Evolutionary conservation across 2,329 filamentous ascomycete species (phyloP).

Genomic region (Biscogniauxia marginata): DNA sequence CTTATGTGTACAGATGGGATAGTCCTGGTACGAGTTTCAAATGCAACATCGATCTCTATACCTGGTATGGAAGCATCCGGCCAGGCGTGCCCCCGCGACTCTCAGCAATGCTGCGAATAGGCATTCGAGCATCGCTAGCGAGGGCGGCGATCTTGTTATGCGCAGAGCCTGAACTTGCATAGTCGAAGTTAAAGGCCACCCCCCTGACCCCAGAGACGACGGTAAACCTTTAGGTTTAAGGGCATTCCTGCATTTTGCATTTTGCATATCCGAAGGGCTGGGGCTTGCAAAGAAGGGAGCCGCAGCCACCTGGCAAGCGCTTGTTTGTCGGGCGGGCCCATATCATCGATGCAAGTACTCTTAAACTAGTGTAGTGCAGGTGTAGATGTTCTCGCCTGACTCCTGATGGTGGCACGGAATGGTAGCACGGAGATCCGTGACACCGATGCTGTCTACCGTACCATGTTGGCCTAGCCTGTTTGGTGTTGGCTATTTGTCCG

Average conservation of each 20-base stretch:
- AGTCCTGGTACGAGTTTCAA: slow-evolving; percentile 12
- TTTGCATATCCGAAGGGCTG: too few relatives aligned
- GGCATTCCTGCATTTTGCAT: too few relatives aligned
- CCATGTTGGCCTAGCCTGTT: slow-evolving; percentile 6
- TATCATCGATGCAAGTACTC: too few relatives aligned
- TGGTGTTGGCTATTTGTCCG: slow-evolving; percentile 1
- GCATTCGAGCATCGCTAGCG: slow-evolving; percentile 6
- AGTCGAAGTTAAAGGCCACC: too few relatives aligned
- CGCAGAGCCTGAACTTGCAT: slow-evolving; percentile 6
- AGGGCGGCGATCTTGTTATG: slow-evolving; percentile 12
- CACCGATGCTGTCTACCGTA: slow-evolving; percentile 12
- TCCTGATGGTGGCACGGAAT: too few relatives aligned
- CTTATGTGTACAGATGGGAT: slow-evolving; percentile 9
- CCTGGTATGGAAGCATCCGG: slow-evolving; percentile 12
- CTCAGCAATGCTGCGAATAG: not conserved
- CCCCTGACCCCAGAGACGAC: too few relatives aligned
- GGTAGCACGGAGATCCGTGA: slow-evolving; percentile 1
- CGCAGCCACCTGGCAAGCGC: too few relatives aligned
- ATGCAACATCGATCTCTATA: slow-evolving; percentile 10
- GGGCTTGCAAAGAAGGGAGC: too few relatives aligned
- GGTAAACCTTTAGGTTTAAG: too few relatives aligned
- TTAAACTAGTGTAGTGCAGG: too few relatives aligned
- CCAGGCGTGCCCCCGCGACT: not conserved
- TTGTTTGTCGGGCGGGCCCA: too few relatives aligned
- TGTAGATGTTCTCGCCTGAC: too few relatives aligned